Evolutionary conservation across 805 yeast species (phyloP).

Genomic region (Lachancea sp.): DNA sequence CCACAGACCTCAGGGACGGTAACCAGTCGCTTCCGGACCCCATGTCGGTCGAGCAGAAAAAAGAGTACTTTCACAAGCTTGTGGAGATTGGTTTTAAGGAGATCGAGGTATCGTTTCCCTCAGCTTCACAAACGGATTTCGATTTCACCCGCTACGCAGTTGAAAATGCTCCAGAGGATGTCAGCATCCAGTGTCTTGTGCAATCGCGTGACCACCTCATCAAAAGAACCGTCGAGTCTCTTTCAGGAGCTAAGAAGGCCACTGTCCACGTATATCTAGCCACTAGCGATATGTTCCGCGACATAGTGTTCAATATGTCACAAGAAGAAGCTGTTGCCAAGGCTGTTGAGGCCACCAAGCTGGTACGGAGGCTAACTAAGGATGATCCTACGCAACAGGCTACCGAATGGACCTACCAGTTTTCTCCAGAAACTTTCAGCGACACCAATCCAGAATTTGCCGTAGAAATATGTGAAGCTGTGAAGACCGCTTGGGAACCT

Average conservation of each 20-base stretch:
- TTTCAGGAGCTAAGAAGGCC: conserved; percentile 67
- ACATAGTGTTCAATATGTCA: conserved; percentile 68
- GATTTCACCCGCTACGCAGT: conserved; percentile 78
- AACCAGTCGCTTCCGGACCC: conserved; percentile 81
- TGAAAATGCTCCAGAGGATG: conserved; percentile 72
- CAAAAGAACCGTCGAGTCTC: conserved; percentile 66
- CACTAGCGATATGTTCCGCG: conserved; percentile 68
- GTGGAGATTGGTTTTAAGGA: conserved; percentile 72
- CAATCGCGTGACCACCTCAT: conserved; percentile 73
- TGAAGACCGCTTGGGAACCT: conserved; percentile 73
- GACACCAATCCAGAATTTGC: conserved; percentile 72
- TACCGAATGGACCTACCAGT: conserved; percentile 66
- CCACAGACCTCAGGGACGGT: conserved; percentile 77
- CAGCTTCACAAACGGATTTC: conserved; percentile 77
- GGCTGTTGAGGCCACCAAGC: conserved; percentile 64
- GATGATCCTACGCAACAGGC: conserved; percentile 61
- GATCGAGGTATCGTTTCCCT: conserved; percentile 75
- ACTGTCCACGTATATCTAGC: conserved; percentile 70
- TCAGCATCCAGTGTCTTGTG: conserved; percentile 63
- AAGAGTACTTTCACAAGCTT: conserved; percentile 66
- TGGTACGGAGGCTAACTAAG: conserved; percentile 63
- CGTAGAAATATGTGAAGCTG: conserved; percentile 73
- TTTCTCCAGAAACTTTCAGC: conserved; percentile 72
- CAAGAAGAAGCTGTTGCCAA: conserved; percentile 59
- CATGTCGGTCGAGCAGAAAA: conserved; percentile 68